Percentiles rank a stretch among this genome's conserved stretches.
Conservation (phyloP, 306 rosid genomes). For the Glycine latifolia region DNA sequence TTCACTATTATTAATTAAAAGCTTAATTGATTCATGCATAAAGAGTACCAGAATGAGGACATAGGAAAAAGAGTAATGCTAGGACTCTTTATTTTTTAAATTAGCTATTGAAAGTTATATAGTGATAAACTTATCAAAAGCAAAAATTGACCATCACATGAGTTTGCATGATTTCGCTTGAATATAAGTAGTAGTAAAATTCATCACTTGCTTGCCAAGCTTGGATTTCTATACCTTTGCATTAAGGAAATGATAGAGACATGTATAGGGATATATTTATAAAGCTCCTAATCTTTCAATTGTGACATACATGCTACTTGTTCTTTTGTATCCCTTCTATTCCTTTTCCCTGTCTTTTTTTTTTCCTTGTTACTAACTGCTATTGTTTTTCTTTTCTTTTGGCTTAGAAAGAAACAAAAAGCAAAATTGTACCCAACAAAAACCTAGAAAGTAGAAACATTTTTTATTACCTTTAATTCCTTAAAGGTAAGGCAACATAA, state of each 20-base stretch:
- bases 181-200: background rate
- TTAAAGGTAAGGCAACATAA: slow-evolving; percentile 16
- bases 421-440: slow-evolving; percentile 23
- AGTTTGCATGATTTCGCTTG: background rate
- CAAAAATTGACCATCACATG: background rate
- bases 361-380: slow-evolving; percentile 11
- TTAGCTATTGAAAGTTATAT: background rate
- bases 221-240: background rate
- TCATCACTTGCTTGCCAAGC: background rate
- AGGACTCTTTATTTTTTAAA: background rate
- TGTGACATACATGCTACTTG: slow-evolving; percentile 58
- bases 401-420: slow-evolving; percentile 52
- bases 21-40: background rate
- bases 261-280: slow-evolving; percentile 37
- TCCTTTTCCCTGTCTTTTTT: background rate
- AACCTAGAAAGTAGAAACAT: slow-evolving; percentile 17
- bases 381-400: slow-evolving; percentile 5
- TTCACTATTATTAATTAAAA: too few relatives aligned
- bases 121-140: background rate
- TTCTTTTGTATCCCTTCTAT: slow-evolving; percentile 57
- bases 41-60: background rate
- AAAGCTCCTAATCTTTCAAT: slow-evolving; percentile 44
- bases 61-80: background rate
- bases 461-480: slow-evolving; percentile 41
- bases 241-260: slow-evolving; percentile 31